Percentiles rank a stretch among this genome's conserved stretches.
These are phyloP conservation scores for Dioscorea zingiberensis DNA, from an alignment of 106 monocot species.

Conservation along the genomic window DNA sequence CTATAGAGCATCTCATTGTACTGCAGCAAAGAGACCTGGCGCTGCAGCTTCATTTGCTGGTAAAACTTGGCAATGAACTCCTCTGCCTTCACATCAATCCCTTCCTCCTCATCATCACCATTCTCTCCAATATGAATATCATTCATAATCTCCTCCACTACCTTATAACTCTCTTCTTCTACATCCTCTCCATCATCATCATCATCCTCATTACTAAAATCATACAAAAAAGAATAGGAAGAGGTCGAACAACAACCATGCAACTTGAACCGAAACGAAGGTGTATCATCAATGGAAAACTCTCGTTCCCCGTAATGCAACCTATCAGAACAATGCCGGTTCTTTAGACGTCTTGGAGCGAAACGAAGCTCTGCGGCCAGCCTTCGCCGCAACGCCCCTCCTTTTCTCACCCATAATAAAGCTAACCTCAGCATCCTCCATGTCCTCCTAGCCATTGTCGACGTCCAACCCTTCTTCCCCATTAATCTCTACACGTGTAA, in stretches of 20 bases:
- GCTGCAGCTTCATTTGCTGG: constrained; percentile 47
- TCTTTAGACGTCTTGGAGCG: background rate
- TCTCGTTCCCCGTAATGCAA: constrained; percentile 27
- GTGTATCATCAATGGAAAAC: constrained; percentile 68
- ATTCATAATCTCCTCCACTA: background rate
- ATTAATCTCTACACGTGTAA: too few species aligned
- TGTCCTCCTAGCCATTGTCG: constrained; percentile 2
- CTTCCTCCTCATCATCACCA: constrained; percentile 11
- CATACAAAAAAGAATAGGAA: too few species aligned
- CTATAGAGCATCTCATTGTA: constrained; percentile 36
- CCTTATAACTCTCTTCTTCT: background rate
- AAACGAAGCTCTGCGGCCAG: background rate
- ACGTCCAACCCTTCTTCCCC: constrained; percentile 3
- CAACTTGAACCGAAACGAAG: constrained; percentile 40
- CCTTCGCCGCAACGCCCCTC: background rate
- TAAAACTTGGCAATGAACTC: constrained; percentile 36
- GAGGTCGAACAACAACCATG: constrained; percentile 5
- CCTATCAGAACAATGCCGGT: background rate
- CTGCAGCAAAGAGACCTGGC: constrained; percentile 20
- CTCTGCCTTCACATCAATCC: constrained; percentile 48
- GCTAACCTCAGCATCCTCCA: constrained; percentile 9
- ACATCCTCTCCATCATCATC: background rate
- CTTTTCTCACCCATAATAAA: constrained; percentile 16
- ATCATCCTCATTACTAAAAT: background rate
- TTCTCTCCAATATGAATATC: background rate